Conservation (phyloP, 2,329 filamentous ascomycete species). For the Stagonosporopsis rhizophila region DNA sequence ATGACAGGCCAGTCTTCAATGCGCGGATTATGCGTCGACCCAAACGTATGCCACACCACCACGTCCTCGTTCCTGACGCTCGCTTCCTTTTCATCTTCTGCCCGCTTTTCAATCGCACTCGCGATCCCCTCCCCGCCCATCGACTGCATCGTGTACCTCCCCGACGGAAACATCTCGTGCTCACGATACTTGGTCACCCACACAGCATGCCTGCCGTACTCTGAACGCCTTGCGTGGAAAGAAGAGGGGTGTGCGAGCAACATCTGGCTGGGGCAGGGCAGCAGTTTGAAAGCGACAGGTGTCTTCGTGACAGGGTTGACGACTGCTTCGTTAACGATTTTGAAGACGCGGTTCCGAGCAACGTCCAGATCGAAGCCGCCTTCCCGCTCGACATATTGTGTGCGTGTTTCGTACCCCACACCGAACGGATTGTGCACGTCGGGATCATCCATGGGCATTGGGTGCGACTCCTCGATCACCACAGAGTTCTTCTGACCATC, state of each 20-base stretch:
- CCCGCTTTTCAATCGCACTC: conserved; percentile 6
- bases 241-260: conserved; percentile 33
- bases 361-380: conserved; percentile 28
- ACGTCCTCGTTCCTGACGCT: conserved; percentile 32
- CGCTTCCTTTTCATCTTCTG: background rate
- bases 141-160: conserved; percentile 38
- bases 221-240: conserved; percentile 32
- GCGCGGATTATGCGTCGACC: conserved; percentile 38
- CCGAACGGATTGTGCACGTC: conserved; percentile 29
- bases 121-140: conserved; percentile 34
- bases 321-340: conserved; percentile 57
- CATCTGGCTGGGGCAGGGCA: conserved; percentile 43
- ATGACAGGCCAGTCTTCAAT: conserved; percentile 44
- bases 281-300: conserved; percentile 60
- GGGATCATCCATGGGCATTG: conserved; percentile 23
- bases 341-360: conserved; percentile 51
- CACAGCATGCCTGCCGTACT: conserved; percentile 33
- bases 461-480: conserved; percentile 35
- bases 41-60: conserved; percentile 42
- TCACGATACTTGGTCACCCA: conserved; percentile 40
- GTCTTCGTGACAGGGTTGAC: conserved; percentile 59
- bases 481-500: conserved; percentile 49
- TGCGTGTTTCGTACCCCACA: conserved; percentile 29
- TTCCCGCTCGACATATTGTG: conserved; percentile 19
- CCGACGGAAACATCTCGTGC: conserved; percentile 34